Base-by-base conservation (phyloP, 2,329 filamentous ascomycete genomes). In the Salinomyces thailandicus region DNA sequence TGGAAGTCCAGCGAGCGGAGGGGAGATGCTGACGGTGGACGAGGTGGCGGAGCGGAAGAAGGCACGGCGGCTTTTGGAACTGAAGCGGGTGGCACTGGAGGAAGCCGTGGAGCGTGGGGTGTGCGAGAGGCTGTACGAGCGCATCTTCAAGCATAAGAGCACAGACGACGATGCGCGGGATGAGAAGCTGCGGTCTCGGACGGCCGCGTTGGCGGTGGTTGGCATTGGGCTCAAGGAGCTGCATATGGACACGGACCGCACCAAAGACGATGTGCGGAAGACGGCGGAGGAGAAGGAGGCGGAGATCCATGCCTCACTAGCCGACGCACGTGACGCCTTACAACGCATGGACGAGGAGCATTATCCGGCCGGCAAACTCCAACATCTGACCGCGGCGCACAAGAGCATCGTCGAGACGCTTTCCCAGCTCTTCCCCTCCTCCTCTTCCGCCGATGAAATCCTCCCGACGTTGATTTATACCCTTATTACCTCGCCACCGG, bases 381-480 rank as follows among this genome's bases (percentile, higher is more conserved):
- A 86, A 52, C 79, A 86, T 52, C 70, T 98, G 38, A 93, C 87
- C 47, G 77, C 79, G 26, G 84, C 85, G 3, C 91, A 96, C 60
- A 93, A 93, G 64, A 81, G 79, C 46, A 96, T 98, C 45, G 91
- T 98, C 33, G 89, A 96, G 58, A 87, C 86, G 4, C 58, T 81
- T 13, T 78, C 75, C 12, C 71, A 73, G 36, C 62, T 79, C 14
- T 72, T 79, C 37, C 73, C 76, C 6, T 74, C 87, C 1, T 74
- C 75, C 1, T 94, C 91, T 1, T 96, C 91, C 1, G 91, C 91
- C 2, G 91, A 98, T 55, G 91, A 96, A 62, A 93, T 98, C 37
- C 78, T 98, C 58, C 91, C 91, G 1, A 94, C 93, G 60, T 72
- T 98, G 44, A 98, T 98, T 43, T 98, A 93, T 63, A 85, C 86